phyloP scores from a whole-genome alignment of 257 asterid genomes.

The Verbascum thapsus region DNA sequence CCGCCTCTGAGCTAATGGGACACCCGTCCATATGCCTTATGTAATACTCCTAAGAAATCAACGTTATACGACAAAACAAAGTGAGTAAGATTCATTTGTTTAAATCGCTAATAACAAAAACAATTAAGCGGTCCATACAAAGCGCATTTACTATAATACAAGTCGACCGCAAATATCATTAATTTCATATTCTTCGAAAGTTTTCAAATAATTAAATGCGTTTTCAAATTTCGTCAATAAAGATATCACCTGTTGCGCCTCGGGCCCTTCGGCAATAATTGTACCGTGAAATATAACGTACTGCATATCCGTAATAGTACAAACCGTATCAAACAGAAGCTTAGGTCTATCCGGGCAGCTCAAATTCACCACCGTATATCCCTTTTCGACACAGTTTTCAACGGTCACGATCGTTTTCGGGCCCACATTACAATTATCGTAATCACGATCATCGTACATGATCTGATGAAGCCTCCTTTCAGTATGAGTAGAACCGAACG shows the following conservation, averaged over 20 bases:
- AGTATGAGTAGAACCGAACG: slow-evolving; percentile 67
- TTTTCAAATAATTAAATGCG: no score
- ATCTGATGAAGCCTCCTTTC: slow-evolving; percentile 86
- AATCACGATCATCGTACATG: slow-evolving; percentile 79
- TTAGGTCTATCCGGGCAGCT: slow-evolving; percentile 64
- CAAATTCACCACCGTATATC: slow-evolving; percentile 52
- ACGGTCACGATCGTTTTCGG: slow-evolving; percentile 48
- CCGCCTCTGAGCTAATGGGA: slow-evolving; percentile 64
- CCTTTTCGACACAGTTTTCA: slow-evolving; percentile 52
- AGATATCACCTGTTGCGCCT: slow-evolving; percentile 58
- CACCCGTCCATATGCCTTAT: slow-evolving; percentile 66
- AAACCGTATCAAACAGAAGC: slow-evolving; percentile 64
- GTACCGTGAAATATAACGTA: slow-evolving; percentile 67
- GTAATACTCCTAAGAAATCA: slow-evolving; percentile 56
- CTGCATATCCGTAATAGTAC: slow-evolving; percentile 72
- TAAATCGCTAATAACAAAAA: slow-evolving; percentile 2
- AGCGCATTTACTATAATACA: not conserved
- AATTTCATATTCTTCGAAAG: no score
- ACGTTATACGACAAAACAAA: not conserved
- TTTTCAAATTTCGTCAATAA: no score
- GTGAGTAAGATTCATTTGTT: not conserved
- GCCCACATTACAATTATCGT: slow-evolving; percentile 39
- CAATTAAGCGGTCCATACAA: slow-evolving; percentile 16
- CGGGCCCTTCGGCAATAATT: slow-evolving; percentile 55
- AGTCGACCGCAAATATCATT: no score